Evolutionary conservation across 805 yeast species (phyloP), one percentile per base, ranked within the genome.

Genomic region (Torulaspora franciscae): DNA sequence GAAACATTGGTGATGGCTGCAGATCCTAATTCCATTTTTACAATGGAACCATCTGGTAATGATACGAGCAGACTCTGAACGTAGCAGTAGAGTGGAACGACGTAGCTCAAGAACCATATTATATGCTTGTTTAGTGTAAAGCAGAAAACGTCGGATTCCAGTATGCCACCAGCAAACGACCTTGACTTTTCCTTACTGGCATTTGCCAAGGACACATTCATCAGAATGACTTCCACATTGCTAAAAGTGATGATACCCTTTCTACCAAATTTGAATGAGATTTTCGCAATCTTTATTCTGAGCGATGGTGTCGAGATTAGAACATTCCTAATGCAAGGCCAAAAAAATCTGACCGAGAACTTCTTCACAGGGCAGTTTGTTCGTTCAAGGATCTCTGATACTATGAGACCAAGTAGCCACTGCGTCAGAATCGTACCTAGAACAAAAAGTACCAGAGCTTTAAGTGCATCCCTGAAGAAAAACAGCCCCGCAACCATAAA

Each of bases 161-260:
- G 11, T 9, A 34, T 6, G 13, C 10, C 30, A 14, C 29, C 24
- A 2, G 26, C 41, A 26, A 13, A 34, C 2, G 41, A 22, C 13
- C 25, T 32, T 8, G 40, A 19, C 3, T 42, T 25, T 3, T 29
- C 17, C 9, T 17, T 25, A 1, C 27, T 15, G 4, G 24, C 35
- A 7, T 19, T 13, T 6, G 8, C 17, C 22, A 10, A 27, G 17
- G 38, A 17, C 8, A 36, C 30, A n/a, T 48, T 32, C 23, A 40
- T 36, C 25, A 50, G 17, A 11, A 37, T 32, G 23, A 59, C 6
- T 9, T 48, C 48, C 3, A 59, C 54, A 37, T 53, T 49, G 15
- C 48, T 47, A 6, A 59, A 45, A 1, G 51, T 47, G 7, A 59
- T 43, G 2, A 53, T 46, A 1, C 56, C 59, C 27, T 46, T 54